Percentiles rank a stretch among this genome's conserved stretches.
phyloP scores from a whole-genome alignment of 2,329 filamentous ascomycete genomes.

The Tolypocladium album region DNA sequence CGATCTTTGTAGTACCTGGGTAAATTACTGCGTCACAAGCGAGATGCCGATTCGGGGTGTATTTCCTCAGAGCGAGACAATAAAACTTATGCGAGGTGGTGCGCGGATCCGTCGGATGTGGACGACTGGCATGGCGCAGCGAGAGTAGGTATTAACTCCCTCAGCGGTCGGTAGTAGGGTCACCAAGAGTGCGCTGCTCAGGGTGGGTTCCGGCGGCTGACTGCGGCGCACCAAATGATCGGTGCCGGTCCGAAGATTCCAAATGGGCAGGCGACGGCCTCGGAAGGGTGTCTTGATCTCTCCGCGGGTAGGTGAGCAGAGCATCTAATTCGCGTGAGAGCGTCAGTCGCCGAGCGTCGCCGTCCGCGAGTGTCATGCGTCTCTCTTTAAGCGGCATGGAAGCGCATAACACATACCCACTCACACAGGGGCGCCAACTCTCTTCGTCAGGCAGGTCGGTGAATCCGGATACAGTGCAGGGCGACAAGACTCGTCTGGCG shows the following conservation, averaged over 20 bases:
- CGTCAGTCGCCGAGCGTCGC: background rate
- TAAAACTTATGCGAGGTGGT: background rate
- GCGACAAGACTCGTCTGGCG: background rate
- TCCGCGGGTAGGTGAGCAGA: background rate
- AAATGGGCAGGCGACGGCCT: background rate
- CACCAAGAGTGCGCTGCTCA: background rate
- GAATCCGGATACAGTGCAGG: background rate
- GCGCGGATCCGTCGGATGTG: constrained; percentile 2
- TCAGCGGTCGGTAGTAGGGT: background rate
- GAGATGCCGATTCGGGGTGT: background rate
- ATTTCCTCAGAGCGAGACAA: background rate
- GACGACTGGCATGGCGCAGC: background rate
- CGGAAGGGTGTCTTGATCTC: background rate
- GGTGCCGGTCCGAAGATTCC: background rate
- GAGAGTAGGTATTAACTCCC: background rate
- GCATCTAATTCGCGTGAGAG: background rate
- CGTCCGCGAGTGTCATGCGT: background rate
- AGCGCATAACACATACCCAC: background rate
- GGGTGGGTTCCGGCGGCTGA: background rate
- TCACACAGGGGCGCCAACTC: background rate
- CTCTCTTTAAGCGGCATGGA: background rate
- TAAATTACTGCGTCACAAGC: background rate
- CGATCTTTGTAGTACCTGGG: background rate
- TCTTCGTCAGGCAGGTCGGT: background rate
- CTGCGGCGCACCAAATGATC: background rate